phyloP scores from a whole-genome alignment of 2,329 filamentous ascomycete species.

The Aureobasidium sp. region DNA sequence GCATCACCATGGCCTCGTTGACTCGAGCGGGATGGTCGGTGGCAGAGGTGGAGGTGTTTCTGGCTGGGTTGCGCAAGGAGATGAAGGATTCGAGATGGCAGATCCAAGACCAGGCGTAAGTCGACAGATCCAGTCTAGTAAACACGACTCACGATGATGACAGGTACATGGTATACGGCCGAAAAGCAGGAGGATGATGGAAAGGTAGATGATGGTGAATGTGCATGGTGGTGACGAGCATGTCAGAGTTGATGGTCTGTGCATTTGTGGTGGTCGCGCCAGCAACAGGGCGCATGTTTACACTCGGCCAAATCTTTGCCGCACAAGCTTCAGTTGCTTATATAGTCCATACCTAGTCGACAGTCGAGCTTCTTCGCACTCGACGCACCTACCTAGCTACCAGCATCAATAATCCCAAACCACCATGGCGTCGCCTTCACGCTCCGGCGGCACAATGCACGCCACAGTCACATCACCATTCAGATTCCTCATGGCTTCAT shows the following conservation, averaged over 20 bases:
- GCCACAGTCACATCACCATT: conserved; percentile 1
- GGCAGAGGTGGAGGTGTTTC: conserved; percentile 9
- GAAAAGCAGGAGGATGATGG: background rate
- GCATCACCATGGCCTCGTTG: conserved; percentile 10
- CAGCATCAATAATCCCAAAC: background rate
- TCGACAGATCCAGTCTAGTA: background rate
- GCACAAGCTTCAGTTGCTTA: background rate
- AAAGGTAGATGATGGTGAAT: background rate
- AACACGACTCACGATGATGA: background rate
- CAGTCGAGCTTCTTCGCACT: background rate
- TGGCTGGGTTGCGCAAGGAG: conserved; percentile 3
- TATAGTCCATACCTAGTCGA: background rate
- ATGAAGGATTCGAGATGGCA: conserved; percentile 5
- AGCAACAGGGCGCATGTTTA: background rate
- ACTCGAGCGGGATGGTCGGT: conserved; percentile 10
- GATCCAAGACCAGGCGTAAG: conserved; percentile 11
- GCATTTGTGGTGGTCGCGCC: background rate
- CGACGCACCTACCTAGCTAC: background rate
- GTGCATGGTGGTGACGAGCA: background rate
- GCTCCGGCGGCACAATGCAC: conserved; percentile 7
- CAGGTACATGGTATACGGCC: conserved; percentile 8
- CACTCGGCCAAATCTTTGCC: background rate
- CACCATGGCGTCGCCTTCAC: conserved; percentile 2
- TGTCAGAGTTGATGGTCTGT: background rate
- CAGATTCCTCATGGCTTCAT: conserved; percentile 8